A percentile compares a stretch with the other conserved stretches of the same genome.
Conservation (phyloP, 192 early-diverging fungal genomes). For the Backusella australiensis region DNA sequence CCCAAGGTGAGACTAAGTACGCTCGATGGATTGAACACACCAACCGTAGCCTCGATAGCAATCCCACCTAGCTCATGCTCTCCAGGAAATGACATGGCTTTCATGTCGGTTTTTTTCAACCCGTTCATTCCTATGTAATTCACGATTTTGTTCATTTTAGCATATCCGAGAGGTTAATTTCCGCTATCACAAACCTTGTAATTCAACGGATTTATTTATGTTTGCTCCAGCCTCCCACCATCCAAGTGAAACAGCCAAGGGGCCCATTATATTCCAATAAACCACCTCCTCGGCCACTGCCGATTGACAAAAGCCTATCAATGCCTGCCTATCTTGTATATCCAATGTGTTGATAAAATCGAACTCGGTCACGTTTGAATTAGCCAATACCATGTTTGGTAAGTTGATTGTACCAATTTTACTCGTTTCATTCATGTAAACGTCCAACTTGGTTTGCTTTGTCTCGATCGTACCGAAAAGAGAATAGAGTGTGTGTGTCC, state of each 20-base stretch:
- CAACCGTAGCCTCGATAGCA: constrained; percentile 11
- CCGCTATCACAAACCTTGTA: constrained; percentile 14
- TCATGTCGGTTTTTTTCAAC: constrained; percentile 26
- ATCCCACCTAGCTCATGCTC: constrained; percentile 34
- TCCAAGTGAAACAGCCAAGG: constrained; percentile 1
- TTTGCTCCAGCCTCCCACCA: neutral
- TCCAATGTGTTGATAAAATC: constrained; percentile 21
- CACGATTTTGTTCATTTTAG: neutral
- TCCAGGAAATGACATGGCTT: constrained; percentile 25
- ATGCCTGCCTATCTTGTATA: constrained; percentile 7
- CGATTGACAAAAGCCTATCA: constrained; percentile 22
- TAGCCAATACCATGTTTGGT: neutral
- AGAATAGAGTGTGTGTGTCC: neutral
- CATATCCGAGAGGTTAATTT: neutral
- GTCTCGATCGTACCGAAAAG: constrained; percentile 8
- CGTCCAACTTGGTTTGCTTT: neutral
- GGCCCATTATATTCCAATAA: constrained; percentile 7
- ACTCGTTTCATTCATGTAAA: neutral
- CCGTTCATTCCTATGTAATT: constrained; percentile 34
- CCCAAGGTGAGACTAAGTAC: constrained; percentile 31
- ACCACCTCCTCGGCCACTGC: constrained; percentile 6
- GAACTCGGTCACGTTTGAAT: constrained; percentile 10
- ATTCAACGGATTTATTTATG: neutral
- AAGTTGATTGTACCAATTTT: constrained; percentile 20
- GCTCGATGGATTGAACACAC: constrained; percentile 36